These are phyloP conservation scores for Glycine tomentella DNA, from an alignment of 306 rosid genomes.

Conservation along the genomic window DNA sequence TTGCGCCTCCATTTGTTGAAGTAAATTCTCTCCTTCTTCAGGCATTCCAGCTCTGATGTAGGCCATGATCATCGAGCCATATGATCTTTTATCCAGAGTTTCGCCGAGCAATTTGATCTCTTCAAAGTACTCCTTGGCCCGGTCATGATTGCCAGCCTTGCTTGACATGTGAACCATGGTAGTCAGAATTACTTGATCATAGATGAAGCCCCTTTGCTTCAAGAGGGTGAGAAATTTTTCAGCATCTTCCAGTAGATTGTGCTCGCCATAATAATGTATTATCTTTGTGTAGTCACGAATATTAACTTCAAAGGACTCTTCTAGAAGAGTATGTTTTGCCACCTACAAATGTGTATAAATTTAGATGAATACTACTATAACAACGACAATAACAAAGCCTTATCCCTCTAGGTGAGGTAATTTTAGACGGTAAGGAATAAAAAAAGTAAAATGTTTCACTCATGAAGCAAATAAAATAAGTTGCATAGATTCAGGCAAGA, in stretches of 20 bases:
- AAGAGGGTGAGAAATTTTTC: slow-evolving; percentile 63
- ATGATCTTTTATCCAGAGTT: slow-evolving; percentile 77
- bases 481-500: slow-evolving; percentile 18
- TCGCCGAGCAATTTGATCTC: slow-evolving; percentile 80
- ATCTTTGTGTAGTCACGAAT: slow-evolving; percentile 83
- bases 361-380: too few species aligned
- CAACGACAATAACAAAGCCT: too few species aligned
- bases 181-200: slow-evolving; percentile 83
- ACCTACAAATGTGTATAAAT: slow-evolving; percentile 59
- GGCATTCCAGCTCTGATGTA: slow-evolving; percentile 85
- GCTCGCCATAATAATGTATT: slow-evolving; percentile 74
- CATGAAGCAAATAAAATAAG: slow-evolving; percentile 8
- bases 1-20: slow-evolving; percentile 73
- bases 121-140: slow-evolving; percentile 76
- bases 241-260: slow-evolving; percentile 69
- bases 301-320: slow-evolving; percentile 77
- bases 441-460: slow-evolving; percentile 29
- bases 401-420: too few species aligned
- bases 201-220: slow-evolving; percentile 71
- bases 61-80: slow-evolving; percentile 91
- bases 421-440: background rate
- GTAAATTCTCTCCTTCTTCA: slow-evolving; percentile 69
- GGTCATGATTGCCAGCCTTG: slow-evolving; percentile 73
- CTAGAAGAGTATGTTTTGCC: slow-evolving; percentile 74
- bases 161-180: slow-evolving; percentile 84